These are phyloP conservation scores for Termitomyces sp. DNA, from an alignment of 768 basidiomycete species.

Conservation along the genomic window DNA sequence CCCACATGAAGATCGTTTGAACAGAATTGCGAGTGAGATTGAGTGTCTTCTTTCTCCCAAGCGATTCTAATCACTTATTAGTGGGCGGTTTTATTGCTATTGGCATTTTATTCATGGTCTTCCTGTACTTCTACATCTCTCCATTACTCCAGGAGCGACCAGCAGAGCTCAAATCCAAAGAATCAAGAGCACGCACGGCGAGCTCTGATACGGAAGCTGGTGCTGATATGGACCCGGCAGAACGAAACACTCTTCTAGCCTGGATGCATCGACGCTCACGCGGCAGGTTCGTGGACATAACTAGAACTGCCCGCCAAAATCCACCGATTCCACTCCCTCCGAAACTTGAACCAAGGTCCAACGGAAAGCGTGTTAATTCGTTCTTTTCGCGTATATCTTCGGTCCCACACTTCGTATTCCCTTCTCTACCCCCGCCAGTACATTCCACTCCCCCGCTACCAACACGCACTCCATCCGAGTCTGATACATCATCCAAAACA, in stretches of 20 bases:
- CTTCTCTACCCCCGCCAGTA: slow-evolving; percentile 2
- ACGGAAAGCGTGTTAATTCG: slow-evolving; percentile 1
- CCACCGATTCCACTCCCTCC: background rate
- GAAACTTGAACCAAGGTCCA: background rate
- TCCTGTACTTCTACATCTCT: slow-evolving; percentile 23
- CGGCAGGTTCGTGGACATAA: slow-evolving; percentile 20
- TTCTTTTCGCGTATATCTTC: slow-evolving; percentile 16
- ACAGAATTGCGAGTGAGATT: background rate
- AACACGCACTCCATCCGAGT: background rate
- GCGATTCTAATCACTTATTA: background rate
- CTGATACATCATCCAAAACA: background rate
- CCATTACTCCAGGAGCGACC: slow-evolving; percentile 11
- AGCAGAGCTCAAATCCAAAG: background rate
- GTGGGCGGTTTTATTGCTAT: slow-evolving; percentile 21
- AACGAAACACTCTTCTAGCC: slow-evolving; percentile 16
- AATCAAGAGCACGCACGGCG: background rate
- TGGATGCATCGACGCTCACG: slow-evolving; percentile 27
- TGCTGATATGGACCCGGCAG: slow-evolving; percentile 8
- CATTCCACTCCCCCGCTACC: background rate
- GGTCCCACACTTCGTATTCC: slow-evolving; percentile 8
- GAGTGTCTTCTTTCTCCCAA: background rate
- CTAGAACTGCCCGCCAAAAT: background rate
- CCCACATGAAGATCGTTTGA: background rate
- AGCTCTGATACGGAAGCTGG: slow-evolving; percentile 12
- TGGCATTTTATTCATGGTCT: slow-evolving; percentile 18